Evolutionary conservation across 2,329 filamentous ascomycete genomes (phyloP).

Genomic region (Raffaelea ambrosiae): DNA sequence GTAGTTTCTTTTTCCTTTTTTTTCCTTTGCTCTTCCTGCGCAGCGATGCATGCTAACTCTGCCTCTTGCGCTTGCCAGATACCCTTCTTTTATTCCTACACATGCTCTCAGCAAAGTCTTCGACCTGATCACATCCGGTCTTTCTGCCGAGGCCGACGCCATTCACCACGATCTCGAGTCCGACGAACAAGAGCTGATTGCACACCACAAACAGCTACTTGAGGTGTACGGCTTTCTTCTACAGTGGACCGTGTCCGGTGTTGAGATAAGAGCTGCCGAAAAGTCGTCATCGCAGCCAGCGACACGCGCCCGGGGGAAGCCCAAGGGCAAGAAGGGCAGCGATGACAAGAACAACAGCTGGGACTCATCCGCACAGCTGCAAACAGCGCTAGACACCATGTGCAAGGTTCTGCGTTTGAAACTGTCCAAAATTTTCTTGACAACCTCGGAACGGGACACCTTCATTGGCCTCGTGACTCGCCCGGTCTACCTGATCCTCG

Average conservation of each 20-base stretch:
- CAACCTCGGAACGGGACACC: slow-evolving; percentile 91
- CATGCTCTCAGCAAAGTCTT: slow-evolving; percentile 87
- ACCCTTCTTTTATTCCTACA: slow-evolving; percentile 67
- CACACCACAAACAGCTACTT: slow-evolving; percentile 82
- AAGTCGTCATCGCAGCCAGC: slow-evolving; percentile 67
- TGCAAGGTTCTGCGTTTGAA: slow-evolving; percentile 92
- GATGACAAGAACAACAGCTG: slow-evolving; percentile 63
- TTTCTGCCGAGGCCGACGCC: slow-evolving; percentile 77
- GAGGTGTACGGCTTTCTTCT: slow-evolving; percentile 92
- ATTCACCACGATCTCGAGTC: slow-evolving; percentile 80
- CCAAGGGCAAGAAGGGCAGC: slow-evolving; percentile 67
- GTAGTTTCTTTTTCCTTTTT: slow-evolving; percentile 41
- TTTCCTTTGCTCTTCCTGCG: slow-evolving; percentile 1
- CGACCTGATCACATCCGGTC: slow-evolving; percentile 77
- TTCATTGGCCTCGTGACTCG: slow-evolving; percentile 88
- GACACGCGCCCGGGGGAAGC: slow-evolving; percentile 64
- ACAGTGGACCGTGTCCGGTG: slow-evolving; percentile 91
- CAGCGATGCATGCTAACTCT: slow-evolving; percentile 15
- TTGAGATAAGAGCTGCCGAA: slow-evolving; percentile 88
- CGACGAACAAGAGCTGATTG: slow-evolving; percentile 80
- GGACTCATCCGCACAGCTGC: slow-evolving; percentile 84
- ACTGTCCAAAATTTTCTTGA: slow-evolving; percentile 85
- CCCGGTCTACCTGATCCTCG: slow-evolving; percentile 86
- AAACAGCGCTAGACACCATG: slow-evolving; percentile 86
- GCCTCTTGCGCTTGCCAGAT: slow-evolving; percentile 50